Evolutionary conservation across 768 basidiomycete genomes (phyloP).

Genomic region (Rhizopogon roseolus): DNA sequence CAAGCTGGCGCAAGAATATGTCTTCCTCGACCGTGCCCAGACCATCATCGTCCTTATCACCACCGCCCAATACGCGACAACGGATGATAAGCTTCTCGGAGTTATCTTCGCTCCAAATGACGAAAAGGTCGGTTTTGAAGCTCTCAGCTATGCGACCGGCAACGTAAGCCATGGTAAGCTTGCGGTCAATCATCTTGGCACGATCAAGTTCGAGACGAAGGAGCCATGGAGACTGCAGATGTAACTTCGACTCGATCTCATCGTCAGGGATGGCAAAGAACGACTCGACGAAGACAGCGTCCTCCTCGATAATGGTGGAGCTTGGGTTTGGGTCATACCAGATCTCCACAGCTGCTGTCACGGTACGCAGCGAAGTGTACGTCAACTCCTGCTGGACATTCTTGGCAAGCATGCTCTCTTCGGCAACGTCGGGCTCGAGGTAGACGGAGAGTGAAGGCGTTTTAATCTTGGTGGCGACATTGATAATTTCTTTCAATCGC

Average conservation of each 20-base stretch:
- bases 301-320: constrained; percentile 94
- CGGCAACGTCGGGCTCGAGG: constrained; percentile 66
- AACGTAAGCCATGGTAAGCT: constrained; percentile 91
- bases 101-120: constrained; percentile 99
- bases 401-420: constrained; percentile 62
- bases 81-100: constrained; percentile 96
- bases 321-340: constrained; percentile 95
- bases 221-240: constrained; percentile 94
- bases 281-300: constrained; percentile 91
- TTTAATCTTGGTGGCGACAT: constrained; percentile 97
- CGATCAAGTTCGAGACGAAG: constrained; percentile 96
- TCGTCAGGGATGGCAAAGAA: constrained; percentile 99
- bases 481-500: constrained; percentile 98
- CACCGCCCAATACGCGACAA: constrained; percentile 83
- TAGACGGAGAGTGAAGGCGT: constrained; percentile 96
- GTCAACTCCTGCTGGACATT: constrained; percentile 90
- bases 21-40: constrained; percentile 82
- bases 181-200: constrained; percentile 96
- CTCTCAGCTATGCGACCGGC: constrained; percentile 90
- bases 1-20: constrained; percentile 91
- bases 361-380: constrained; percentile 88
- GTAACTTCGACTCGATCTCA: constrained; percentile 85
- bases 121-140: constrained; percentile 94
- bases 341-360: constrained; percentile 94
- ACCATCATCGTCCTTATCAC: constrained; percentile 83